Evolutionary conservation across 495 filamentous ascomycete genomes (phyloP).

Genomic region (Trichoderma reesei): DNA sequence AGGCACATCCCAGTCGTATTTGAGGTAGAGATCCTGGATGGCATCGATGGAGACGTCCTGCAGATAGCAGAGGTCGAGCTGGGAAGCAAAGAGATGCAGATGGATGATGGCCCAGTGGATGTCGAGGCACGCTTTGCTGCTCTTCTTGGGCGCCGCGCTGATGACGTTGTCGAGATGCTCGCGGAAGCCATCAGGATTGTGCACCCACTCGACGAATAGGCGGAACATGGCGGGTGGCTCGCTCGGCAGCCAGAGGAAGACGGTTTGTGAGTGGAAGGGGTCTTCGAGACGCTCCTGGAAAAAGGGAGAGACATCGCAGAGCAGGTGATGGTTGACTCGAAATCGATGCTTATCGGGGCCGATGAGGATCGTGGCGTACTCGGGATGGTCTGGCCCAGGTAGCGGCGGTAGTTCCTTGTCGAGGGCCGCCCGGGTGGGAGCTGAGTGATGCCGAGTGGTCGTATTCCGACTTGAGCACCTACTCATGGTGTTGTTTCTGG

Average conservation of each 20-base stretch:
- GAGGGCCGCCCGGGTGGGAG: neutral
- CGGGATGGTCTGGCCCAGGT: neutral
- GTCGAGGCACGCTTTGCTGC: slow-evolving; percentile 11
- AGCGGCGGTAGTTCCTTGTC: neutral
- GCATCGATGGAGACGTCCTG: slow-evolving; percentile 40
- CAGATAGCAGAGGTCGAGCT: slow-evolving; percentile 28
- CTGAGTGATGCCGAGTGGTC: neutral
- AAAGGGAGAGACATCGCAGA: slow-evolving; percentile 29
- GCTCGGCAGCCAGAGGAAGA: slow-evolving; percentile 28
- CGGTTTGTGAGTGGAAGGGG: slow-evolving; percentile 11
- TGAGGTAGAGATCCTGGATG: slow-evolving; percentile 39
- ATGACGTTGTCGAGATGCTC: slow-evolving; percentile 29
- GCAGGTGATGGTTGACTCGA: slow-evolving; percentile 28
- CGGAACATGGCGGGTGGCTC: slow-evolving; percentile 38
- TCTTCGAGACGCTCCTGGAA: slow-evolving; percentile 28
- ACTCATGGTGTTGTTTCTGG: neutral
- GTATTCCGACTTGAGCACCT: neutral
- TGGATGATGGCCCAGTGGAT: slow-evolving; percentile 34
- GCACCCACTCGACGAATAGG: slow-evolving; percentile 38
- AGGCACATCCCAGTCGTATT: slow-evolving; percentile 39
- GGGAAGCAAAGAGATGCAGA: slow-evolving; percentile 37
- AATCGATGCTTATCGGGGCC: slow-evolving; percentile 34
- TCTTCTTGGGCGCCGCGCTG: slow-evolving; percentile 16
- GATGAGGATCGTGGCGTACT: slow-evolving; percentile 23
- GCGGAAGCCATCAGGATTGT: slow-evolving; percentile 26